Base-by-base conservation (phyloP, 768 basidiomycete species). In the Nidula microcarpa region DNA sequence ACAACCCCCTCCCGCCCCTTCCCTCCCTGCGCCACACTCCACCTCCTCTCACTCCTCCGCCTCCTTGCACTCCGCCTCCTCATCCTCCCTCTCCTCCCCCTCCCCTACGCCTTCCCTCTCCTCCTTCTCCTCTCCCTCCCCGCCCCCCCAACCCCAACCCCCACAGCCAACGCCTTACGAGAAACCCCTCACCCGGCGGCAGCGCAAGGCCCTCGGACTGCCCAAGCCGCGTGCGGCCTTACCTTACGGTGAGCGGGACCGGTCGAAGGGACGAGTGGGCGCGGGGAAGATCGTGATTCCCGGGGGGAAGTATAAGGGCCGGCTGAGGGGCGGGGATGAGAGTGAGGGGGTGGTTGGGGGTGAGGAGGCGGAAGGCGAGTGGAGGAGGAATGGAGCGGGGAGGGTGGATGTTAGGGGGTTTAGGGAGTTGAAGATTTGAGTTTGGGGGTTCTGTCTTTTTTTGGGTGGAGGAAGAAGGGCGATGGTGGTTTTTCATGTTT, bases 321-420 rank as follows among this genome's bases (percentile, higher is more conserved):
- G 60, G 50, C 43, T 53, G 39, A 50, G 57, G 3, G 59, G 36
- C 16, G 39, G 43, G 57, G 60, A 47, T 61, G 60, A 35, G 11
- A 45, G 33, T 50, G 58, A 53, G 39, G 53, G 60, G 37, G 63
- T 62, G 32, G 57, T 50, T 18, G 58, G 46, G 0, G 74, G 66
- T 13, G 69, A 74, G 10, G 74, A 47, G 33, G 63, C 37, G 6
- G 67, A 58, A 32, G 65, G 60, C 50, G 74, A 75, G 59, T 89
- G 88, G 87, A 72, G 68, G 61, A 75, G 69, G 65, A 90, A 86
- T 67, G 87, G 87, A 56, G 79, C 81, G 33, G 88, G 87, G 49
- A 72, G 87, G 61, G 66, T 90, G 54, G 88, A 90, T 65, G 87
- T 90, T 50, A 74, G 88, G 50, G 88, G 88, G 50, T 90, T 90